Conservation (phyloP, 148 eudicot genomes). For the Vaccinium macrocarpon region DNA sequence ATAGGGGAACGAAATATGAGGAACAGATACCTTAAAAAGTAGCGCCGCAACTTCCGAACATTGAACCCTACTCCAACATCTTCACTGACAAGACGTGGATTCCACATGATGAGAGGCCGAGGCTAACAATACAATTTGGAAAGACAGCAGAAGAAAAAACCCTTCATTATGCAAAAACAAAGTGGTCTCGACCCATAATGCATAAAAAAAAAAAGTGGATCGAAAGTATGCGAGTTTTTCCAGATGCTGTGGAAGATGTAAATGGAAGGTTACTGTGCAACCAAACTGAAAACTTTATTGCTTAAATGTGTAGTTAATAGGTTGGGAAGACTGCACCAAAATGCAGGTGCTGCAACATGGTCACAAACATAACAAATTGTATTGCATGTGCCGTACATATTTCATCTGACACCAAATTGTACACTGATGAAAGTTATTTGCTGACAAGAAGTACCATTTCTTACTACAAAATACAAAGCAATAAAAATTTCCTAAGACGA, state of each 20-base stretch:
- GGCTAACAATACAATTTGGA: conserved; percentile 52
- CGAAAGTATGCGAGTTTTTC: not conserved
- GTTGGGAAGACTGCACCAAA: not conserved
- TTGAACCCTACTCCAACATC: conserved; percentile 97
- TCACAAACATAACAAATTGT: not conserved
- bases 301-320: not conserved
- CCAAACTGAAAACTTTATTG: not conserved
- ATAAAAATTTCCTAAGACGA: not conserved
- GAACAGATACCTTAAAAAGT: conserved; percentile 60
- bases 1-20: not conserved
- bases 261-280: not conserved
- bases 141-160: not conserved
- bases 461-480: not conserved
- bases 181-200: not conserved
- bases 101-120: conserved; percentile 99
- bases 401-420: not conserved
- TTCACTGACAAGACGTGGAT: conserved; percentile 93
- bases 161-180: not conserved
- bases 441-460: conserved; percentile 1
- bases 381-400: not conserved
- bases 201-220: not conserved
- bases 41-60: conserved; percentile 68
- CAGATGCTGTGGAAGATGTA: not conserved
- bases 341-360: not conserved
- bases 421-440: not conserved